Percentiles rank a stretch among this genome's conserved stretches.
Evolutionary conservation across 2,329 filamentous ascomycete genomes (phyloP).

Genomic region (Penicillium fuscoglaucum): DNA sequence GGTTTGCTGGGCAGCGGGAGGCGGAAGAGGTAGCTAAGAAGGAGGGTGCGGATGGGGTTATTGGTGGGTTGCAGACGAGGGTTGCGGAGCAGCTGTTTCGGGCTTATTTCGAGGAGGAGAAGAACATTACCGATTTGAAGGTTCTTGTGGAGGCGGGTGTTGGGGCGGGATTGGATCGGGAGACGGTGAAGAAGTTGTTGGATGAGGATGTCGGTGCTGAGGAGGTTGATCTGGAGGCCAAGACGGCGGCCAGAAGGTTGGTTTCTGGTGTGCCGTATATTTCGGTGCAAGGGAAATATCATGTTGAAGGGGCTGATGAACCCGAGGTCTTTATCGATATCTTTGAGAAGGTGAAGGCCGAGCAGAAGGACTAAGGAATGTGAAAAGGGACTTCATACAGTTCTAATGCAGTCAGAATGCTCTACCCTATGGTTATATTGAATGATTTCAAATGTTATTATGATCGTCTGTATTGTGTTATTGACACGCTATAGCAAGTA

Average conservation of each 20-base stretch:
- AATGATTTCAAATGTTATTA: background rate
- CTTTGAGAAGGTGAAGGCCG: slow-evolving; percentile 61
- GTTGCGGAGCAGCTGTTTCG: slow-evolving; percentile 65
- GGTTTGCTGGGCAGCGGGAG: slow-evolving; percentile 62
- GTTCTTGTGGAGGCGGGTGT: slow-evolving; percentile 56
- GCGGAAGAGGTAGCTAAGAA: slow-evolving; percentile 7
- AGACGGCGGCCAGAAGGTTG: slow-evolving; percentile 52
- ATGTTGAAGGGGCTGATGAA: slow-evolving; percentile 72
- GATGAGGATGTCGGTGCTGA: slow-evolving; percentile 56
- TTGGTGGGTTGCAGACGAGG: slow-evolving; percentile 55
- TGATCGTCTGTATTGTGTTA: background rate
- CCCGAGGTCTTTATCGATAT: slow-evolving; percentile 64
- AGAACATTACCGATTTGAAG: slow-evolving; percentile 61
- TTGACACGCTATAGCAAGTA: background rate
- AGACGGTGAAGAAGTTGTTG: slow-evolving; percentile 57
- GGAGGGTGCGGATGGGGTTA: slow-evolving; percentile 26
- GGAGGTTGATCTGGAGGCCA: slow-evolving; percentile 60
- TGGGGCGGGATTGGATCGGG: slow-evolving; percentile 55
- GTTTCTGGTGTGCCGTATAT: slow-evolving; percentile 74
- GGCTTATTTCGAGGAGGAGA: slow-evolving; percentile 65
- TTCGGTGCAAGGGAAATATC: slow-evolving; percentile 66
- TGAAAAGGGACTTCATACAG: background rate
- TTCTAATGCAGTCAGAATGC: background rate
- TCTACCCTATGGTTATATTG: background rate
- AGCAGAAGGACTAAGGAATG: slow-evolving; percentile 16